Evolutionary conservation across 78 protist genomes (phyloP).

Genomic region (Diacronema lutheri): DNA sequence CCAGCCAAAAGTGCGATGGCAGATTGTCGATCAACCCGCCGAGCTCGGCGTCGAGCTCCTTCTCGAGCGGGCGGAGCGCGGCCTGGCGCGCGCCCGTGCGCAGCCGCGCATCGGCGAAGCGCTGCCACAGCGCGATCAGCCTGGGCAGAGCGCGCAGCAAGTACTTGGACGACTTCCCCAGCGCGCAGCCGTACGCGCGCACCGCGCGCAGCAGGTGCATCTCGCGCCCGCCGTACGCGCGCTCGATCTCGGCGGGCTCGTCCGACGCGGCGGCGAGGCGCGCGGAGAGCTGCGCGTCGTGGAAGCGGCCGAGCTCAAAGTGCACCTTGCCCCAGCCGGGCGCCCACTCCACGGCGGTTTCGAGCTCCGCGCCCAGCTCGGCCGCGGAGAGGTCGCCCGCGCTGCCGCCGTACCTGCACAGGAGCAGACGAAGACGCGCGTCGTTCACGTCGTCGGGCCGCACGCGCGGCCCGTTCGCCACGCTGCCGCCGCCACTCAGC

Average conservation of each 20-base stretch:
- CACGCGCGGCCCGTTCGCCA: too few relatives aligned
- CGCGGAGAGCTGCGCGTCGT: neutral
- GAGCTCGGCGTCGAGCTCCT: conserved; percentile 17
- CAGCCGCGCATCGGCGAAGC: conserved; percentile 53
- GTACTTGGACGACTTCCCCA: conserved; percentile 39
- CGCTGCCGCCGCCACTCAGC: too few relatives aligned
- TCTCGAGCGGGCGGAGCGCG: neutral
- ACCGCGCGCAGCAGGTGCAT: neutral
- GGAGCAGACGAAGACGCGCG: too few relatives aligned
- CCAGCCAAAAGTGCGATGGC: conserved; percentile 57
- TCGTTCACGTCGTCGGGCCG: too few relatives aligned
- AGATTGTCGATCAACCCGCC: neutral
- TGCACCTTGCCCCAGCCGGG: neutral
- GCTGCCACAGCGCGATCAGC: conserved; percentile 69
- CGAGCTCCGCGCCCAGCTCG: neutral
- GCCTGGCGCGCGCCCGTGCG: neutral
- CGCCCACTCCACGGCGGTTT: too few relatives aligned
- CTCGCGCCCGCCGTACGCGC: neutral
- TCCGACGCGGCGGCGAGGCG: neutral
- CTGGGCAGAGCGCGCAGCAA: conserved; percentile 65
- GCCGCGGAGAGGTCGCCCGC: neutral
- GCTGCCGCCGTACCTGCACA: neutral
- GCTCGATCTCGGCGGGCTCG: neutral
- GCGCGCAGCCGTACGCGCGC: conserved; percentile 15
- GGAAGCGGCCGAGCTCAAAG: neutral